Evolutionary conservation across 2,329 filamentous ascomycete genomes (phyloP).

Genomic region (Pochonia chlamydosporia): DNA sequence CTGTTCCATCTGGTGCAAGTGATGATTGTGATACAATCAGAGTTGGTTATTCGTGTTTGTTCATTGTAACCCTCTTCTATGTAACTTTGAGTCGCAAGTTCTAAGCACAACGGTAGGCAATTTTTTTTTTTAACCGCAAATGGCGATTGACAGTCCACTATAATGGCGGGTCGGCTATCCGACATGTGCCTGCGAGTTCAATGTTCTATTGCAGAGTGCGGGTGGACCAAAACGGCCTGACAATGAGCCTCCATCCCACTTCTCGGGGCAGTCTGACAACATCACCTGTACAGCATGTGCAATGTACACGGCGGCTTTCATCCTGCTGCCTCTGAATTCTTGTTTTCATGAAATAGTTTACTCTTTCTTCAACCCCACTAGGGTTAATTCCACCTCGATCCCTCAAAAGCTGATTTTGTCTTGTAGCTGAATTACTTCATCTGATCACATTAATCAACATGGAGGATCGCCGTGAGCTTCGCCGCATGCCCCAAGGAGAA

Average conservation of each 20-base stretch:
- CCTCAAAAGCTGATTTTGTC: not conserved
- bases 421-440: not conserved
- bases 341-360: not conserved
- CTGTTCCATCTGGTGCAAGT: constrained; percentile 12
- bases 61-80: too few relatives aligned
- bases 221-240: too few relatives aligned
- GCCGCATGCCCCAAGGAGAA: constrained; percentile 47
- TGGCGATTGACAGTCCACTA: too few relatives aligned
- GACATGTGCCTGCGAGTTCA: too few relatives aligned
- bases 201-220: too few relatives aligned
- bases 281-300: not conserved
- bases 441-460: constrained; percentile 19
- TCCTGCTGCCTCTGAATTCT: not conserved
- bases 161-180: too few relatives aligned
- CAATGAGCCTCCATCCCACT: too few relatives aligned
- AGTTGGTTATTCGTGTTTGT: not conserved
- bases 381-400: not conserved
- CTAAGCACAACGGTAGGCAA: too few relatives aligned
- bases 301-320: not conserved
- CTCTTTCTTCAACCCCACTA: not conserved
- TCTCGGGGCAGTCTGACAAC: too few relatives aligned
- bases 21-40: constrained; percentile 9
- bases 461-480: constrained; percentile 37
- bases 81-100: too few relatives aligned
- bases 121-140: too few relatives aligned